phyloP scores from a whole-genome alignment of 2,329 filamentous ascomycete species.

The Aspergillus pseudoterreus region DNA sequence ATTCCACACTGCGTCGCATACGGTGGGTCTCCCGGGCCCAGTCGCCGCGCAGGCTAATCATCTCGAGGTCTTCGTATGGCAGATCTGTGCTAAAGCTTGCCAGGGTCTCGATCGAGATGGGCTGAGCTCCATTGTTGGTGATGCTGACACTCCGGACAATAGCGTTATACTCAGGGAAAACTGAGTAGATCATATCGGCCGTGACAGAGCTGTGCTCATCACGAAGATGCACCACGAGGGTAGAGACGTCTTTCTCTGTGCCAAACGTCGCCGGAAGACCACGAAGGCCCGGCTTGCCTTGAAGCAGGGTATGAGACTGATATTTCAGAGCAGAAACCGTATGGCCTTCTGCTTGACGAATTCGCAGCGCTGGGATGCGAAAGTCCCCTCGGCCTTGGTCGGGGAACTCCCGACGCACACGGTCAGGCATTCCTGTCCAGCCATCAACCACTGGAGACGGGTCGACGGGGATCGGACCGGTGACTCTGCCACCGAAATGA shows the following conservation, averaged over 20 bases:
- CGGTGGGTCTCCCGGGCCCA: conserved; percentile 59
- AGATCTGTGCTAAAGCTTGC: conserved; percentile 61
- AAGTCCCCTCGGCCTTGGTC: conserved; percentile 63
- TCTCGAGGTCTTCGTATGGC: conserved; percentile 57
- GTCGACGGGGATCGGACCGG: conserved; percentile 49
- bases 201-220: conserved; percentile 58
- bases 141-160: conserved; percentile 60
- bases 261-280: conserved; percentile 61
- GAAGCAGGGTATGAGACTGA: conserved; percentile 52
- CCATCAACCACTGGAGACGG: conserved; percentile 40
- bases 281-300: conserved; percentile 55
- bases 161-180: conserved; percentile 61
- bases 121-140: conserved; percentile 54
- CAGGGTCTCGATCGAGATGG: conserved; percentile 54
- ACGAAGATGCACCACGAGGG: conserved; percentile 55
- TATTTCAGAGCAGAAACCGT: conserved; percentile 59
- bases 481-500: conserved; percentile 57
- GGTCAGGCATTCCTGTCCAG: conserved; percentile 52
- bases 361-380: conserved; percentile 58
- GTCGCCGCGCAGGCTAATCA: conserved; percentile 61
- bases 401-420: conserved; percentile 59
- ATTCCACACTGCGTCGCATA: conserved; percentile 54
- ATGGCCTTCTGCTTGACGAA: conserved; percentile 56
- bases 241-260: conserved; percentile 53
- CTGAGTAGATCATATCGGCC: conserved; percentile 59